Evolutionary conservation across 1,284 basidiomycete genomes (phyloP).

Genomic region (Termitomyces sp.): DNA sequence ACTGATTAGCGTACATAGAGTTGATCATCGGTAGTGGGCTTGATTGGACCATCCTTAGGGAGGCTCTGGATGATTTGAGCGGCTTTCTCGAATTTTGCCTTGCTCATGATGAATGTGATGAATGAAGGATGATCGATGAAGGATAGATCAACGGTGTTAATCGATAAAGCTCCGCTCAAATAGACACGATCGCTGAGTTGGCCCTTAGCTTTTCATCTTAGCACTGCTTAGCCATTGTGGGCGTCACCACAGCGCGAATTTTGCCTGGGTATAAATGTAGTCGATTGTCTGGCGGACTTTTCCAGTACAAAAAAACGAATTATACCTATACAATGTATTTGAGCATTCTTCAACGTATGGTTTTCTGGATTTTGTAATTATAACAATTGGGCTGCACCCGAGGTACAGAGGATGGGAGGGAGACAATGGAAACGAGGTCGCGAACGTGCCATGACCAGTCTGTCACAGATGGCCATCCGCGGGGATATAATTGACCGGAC

Average conservation of each 20-base stretch:
- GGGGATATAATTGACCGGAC: constrained; percentile 8
- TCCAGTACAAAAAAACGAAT: neutral
- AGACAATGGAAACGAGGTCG: constrained; percentile 1
- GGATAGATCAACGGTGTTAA: constrained; percentile 4
- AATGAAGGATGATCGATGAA: constrained; percentile 16
- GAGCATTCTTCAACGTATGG: neutral
- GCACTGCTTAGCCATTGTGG: neutral
- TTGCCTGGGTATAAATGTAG: neutral
- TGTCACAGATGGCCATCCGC: neutral
- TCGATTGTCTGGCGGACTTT: neutral
- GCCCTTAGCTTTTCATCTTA: neutral
- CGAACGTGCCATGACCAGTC: neutral
- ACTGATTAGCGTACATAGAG: constrained; percentile 56
- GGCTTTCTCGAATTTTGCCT: constrained; percentile 78
- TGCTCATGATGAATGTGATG: constrained; percentile 45
- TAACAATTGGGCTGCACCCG: neutral
- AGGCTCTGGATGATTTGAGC: constrained; percentile 65
- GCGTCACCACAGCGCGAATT: neutral
- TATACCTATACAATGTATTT: neutral
- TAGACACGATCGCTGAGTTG: constrained; percentile 4
- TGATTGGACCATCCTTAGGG: constrained; percentile 77
- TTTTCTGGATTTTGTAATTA: neutral
- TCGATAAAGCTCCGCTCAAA: constrained; percentile 14
- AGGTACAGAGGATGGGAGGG: neutral
- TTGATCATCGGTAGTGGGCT: constrained; percentile 73